These are phyloP conservation scores for Sphagnum magellanicum DNA, from an alignment of 228 moss, liverwort and hornwort genomes.

Conservation along the genomic window DNA sequence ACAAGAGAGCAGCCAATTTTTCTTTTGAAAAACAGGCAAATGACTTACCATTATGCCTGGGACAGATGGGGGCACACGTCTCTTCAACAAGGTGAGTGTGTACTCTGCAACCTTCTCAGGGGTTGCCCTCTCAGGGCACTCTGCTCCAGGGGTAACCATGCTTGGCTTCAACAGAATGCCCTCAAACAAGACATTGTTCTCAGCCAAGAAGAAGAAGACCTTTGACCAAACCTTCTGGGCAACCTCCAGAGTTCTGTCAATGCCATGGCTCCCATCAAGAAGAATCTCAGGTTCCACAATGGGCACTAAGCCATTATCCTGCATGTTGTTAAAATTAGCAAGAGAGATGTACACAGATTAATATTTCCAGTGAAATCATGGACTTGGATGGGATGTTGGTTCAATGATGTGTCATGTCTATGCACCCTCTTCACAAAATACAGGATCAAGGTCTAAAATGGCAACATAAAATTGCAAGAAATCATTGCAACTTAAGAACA, in stretches of 20 bases:
- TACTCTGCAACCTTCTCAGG: conserved; percentile 53
- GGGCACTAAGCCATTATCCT: conserved; percentile 64
- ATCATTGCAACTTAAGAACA: no score
- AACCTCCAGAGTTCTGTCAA: conserved; percentile 44
- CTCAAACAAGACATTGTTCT: conserved; percentile 59
- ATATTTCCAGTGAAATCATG: no score
- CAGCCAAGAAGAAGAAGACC: conserved; percentile 49
- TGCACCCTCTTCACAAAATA: no score
- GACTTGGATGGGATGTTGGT: no score
- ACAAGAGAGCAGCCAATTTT: no score
- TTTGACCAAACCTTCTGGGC: conserved; percentile 60
- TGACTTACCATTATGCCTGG: conserved; percentile 53
- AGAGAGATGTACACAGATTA: no score
- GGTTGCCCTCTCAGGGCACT: conserved; percentile 39
- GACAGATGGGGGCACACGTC: conserved; percentile 54
- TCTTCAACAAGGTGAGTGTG: conserved; percentile 50
- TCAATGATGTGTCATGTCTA: no score
- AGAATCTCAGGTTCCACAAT: conserved; percentile 64
- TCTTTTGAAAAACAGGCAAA: not conserved
- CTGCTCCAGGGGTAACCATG: conserved; percentile 47
- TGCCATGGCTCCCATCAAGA: conserved; percentile 51
- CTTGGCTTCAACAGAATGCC: conserved; percentile 33
- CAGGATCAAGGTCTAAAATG: no score
- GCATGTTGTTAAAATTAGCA: not conserved
- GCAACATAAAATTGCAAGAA: no score